Evolutionary conservation across 495 filamentous ascomycete species (phyloP).

Genomic region (Lichenothelia convexa): DNA sequence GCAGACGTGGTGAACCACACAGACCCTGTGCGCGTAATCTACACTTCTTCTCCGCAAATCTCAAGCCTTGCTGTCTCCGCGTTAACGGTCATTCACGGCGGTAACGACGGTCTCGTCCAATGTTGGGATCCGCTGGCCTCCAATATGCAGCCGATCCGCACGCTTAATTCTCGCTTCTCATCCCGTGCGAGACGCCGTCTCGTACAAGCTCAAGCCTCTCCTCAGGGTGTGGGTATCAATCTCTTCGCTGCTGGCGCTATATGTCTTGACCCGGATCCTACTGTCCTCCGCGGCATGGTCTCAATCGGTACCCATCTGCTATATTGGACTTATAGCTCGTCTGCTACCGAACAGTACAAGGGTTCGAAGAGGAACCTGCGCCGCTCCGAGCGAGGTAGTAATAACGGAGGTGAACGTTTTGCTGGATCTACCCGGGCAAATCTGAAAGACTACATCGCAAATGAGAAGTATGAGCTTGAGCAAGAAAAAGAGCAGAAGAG

Average conservation of each 20-base stretch:
- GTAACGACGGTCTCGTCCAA: constrained; percentile 88
- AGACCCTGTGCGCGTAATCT: constrained; percentile 57
- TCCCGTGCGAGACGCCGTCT: constrained; percentile 58
- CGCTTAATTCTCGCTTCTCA: constrained; percentile 75
- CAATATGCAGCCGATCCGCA: constrained; percentile 58
- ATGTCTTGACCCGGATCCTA: constrained; percentile 74
- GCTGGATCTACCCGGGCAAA: constrained; percentile 41
- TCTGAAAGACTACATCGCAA: constrained; percentile 60
- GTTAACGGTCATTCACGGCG: constrained; percentile 77
- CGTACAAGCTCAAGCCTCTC: constrained; percentile 50
- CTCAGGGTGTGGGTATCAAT: constrained; percentile 49
- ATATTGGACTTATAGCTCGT: constrained; percentile 85
- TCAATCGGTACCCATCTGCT: constrained; percentile 71
- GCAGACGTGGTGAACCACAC: constrained; percentile 33
- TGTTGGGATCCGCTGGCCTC: constrained; percentile 92
- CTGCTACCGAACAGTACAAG: constrained; percentile 42
- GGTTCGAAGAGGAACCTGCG: constrained; percentile 42
- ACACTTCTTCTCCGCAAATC: constrained; percentile 80
- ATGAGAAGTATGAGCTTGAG: constrained; percentile 61
- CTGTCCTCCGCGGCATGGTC: constrained; percentile 76
- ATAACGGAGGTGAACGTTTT: constrained; percentile 33
- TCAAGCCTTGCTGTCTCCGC: constrained; percentile 74
- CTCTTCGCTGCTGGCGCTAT: constrained; percentile 73
- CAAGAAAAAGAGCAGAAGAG: constrained; percentile 46
- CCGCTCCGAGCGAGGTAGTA: constrained; percentile 38